Evolutionary conservation across 768 basidiomycete genomes (phyloP), one percentile per base, ranked within the genome.

Genomic region (Mrakia frigida): DNA sequence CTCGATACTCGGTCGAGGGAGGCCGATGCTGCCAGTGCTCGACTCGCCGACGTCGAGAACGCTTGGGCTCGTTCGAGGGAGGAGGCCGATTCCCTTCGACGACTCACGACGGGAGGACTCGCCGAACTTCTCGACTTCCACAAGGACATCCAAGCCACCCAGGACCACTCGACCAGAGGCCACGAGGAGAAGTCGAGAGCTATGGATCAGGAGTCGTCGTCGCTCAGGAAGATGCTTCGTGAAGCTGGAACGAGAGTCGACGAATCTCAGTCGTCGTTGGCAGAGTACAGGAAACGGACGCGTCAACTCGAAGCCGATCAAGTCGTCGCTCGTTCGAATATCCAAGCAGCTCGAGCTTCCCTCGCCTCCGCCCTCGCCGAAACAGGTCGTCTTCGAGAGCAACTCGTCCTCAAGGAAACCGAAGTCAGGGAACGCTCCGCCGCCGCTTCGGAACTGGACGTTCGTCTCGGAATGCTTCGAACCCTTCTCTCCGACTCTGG

Each of bases 51-150:
- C 73, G 89, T 90, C 60, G 95, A 97, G 84, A 93, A 91, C 81
- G 89, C 91, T 13, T 97, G 94, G 90, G 88, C 91, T 35, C 92
- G 93, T 83, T 93, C 93, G 60, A 89, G 94, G 21, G 91, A 95
- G 84, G 94, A 98, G 85, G 93, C 94, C 3, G 95, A 97, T 82
- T 89, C 91, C 2, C 89, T 94, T 83, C 87, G 94, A 73, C 90
- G 91, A 31, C 85, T 94, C 71, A 94, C 94, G 3, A 96, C 93
- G 2, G 89, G 90, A 67, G 88, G 90, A 80, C 87, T 97, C 3
- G 94, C 93, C 33, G 89, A 95, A 81, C 86, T 97, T 28, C 86
- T 97, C 65, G 92, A 95, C 81, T 90, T 91, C 3, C 94, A 96
- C 85, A 88, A 90, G 50, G 92, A 93, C 80, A 86, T 94, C 71